Conservation (phyloP, 2,329 filamentous ascomycete genomes). For the Beauveria brongniartii region DNA sequence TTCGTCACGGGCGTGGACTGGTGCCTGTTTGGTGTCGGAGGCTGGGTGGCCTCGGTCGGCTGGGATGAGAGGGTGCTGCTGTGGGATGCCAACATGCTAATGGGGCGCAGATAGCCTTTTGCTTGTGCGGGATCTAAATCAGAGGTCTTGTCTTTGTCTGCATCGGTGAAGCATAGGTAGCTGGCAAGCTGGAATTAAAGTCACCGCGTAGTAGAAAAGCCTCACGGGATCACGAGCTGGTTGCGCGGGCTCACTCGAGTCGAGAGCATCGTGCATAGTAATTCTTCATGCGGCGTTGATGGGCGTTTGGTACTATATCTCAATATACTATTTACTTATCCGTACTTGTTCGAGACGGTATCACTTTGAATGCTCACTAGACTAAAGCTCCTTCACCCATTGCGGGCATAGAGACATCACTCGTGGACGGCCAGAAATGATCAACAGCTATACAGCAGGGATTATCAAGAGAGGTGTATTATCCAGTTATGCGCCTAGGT, state of each 20-base stretch:
- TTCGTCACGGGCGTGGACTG: slow-evolving; percentile 96
- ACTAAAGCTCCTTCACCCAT: no score
- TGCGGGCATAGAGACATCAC: no score
- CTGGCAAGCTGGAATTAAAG: background rate
- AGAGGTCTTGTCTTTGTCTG: background rate
- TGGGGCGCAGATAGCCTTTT: slow-evolving; percentile 20
- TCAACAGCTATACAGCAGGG: background rate
- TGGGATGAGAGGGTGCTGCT: slow-evolving; percentile 91
- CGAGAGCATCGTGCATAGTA: background rate
- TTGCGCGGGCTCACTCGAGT: background rate
- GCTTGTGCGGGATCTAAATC: background rate
- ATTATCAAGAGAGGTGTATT: slow-evolving; percentile 8
- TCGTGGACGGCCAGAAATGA: no score
- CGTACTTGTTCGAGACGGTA: background rate
- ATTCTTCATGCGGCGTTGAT: background rate
- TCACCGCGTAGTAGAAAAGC: background rate
- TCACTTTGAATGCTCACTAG: background rate
- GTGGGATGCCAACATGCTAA: slow-evolving; percentile 69
- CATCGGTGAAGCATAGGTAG: background rate
- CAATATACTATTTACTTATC: background rate
- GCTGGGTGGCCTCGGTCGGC: slow-evolving; percentile 88
- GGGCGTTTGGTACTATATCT: slow-evolving; percentile 1
- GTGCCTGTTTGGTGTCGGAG: slow-evolving; percentile 92
- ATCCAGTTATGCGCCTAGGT: slow-evolving; percentile 5
- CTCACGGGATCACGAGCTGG: background rate